These are phyloP conservation scores for Mercurialis annua DNA, from an alignment of 345 rosid species.

Conservation along the genomic window DNA sequence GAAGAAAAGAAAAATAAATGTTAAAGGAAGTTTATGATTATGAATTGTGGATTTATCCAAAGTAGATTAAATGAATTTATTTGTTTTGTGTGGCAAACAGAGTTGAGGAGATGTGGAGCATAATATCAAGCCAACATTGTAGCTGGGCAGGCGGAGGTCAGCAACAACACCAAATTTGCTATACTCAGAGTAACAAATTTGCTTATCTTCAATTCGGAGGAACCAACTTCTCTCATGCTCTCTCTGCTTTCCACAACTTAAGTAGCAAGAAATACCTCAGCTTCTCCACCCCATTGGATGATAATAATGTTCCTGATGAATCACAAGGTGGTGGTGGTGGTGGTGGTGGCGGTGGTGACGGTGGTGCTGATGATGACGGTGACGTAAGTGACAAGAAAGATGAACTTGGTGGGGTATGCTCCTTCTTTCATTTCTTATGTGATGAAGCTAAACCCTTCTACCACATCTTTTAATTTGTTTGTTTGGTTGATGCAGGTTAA, in stretches of 20 bases:
- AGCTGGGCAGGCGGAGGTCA: conserved; percentile 43
- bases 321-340: conserved; percentile 36
- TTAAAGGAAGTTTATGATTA: no score
- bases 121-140: conserved; percentile 49
- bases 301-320: conserved; percentile 44
- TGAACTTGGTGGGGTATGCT: conserved; percentile 30
- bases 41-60: no score
- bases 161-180: conserved; percentile 28
- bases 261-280: conserved; percentile 33
- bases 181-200: conserved; percentile 32
- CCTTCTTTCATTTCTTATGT: background rate
- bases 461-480: background rate
- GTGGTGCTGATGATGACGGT: conserved; percentile 30
- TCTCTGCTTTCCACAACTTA: conserved; percentile 16
- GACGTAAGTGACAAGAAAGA: conserved; percentile 35
- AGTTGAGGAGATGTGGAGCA: conserved; percentile 63
- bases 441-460: background rate
- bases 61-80: no score
- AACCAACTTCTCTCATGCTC: conserved; percentile 29
- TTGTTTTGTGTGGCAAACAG: no score
- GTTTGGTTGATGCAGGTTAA: conserved; percentile 46
- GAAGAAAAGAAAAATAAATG: no score
- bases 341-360: conserved; percentile 31
- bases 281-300: conserved; percentile 46
- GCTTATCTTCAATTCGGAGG: conserved; percentile 37